Percentiles rank a stretch among this genome's conserved stretches.
Evolutionary conservation across 257 asterid species (phyloP).

Genomic region (Solanum chaucha): DNA sequence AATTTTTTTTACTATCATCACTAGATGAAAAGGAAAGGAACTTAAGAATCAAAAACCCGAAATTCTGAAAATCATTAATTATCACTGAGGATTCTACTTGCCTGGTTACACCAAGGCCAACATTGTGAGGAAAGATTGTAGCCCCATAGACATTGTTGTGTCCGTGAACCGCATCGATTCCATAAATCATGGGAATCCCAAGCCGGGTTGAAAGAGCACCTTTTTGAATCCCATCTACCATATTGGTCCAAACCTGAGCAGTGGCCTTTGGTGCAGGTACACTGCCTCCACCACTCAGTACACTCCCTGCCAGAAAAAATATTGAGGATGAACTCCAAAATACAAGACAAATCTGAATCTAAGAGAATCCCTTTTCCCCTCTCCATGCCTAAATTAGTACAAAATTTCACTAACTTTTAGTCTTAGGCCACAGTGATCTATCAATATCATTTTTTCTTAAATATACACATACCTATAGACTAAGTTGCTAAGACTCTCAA

Average conservation of each 20-base stretch:
- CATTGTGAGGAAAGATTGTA: constrained; percentile 67
- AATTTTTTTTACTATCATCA: background rate
- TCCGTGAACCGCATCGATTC: constrained; percentile 70
- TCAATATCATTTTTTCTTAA: background rate
- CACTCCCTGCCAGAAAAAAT: constrained; percentile 45
- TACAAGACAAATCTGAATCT: background rate
- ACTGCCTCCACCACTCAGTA: constrained; percentile 73
- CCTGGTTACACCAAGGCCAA: constrained; percentile 81
- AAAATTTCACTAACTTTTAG: background rate
- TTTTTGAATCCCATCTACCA: constrained; percentile 60
- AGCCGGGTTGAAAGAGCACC: constrained; percentile 54
- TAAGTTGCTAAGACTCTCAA: background rate
- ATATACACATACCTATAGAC: background rate
- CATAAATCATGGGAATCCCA: constrained; percentile 63
- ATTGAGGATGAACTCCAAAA: background rate
- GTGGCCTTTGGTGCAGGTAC: constrained; percentile 63
- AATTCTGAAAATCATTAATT: background rate
- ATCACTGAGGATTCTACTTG: constrained; percentile 9
- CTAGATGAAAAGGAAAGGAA: background rate
- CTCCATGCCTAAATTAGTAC: background rate
- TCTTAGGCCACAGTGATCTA: background rate
- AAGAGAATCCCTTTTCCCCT: background rate
- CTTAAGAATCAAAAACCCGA: background rate
- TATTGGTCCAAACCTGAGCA: constrained; percentile 41
- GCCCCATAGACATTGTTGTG: constrained; percentile 65